A percentile compares a stretch with the other conserved stretches of the same genome.
These are phyloP conservation scores for Nidula microcarpa DNA, from an alignment of 768 basidiomycete species.

Conservation along the genomic window DNA sequence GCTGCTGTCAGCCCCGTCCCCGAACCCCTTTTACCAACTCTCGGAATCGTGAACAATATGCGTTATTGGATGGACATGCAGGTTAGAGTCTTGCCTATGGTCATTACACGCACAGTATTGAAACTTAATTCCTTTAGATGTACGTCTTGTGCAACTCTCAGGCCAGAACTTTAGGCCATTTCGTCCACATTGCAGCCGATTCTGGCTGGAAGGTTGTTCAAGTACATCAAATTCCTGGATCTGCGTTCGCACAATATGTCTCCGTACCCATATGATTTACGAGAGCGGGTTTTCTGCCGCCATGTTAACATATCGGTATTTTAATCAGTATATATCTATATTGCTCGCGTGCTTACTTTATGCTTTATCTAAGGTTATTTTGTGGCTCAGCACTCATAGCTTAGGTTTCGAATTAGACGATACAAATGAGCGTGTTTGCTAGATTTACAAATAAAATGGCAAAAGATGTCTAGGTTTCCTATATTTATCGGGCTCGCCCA, in stretches of 20 bases:
- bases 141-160: neutral
- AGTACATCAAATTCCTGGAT: neutral
- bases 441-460: too few species aligned
- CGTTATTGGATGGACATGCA: neutral
- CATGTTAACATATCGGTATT: too few species aligned
- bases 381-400: too few species aligned
- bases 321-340: too few species aligned
- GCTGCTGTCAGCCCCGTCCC: neutral
- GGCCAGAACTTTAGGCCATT: neutral
- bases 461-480: too few species aligned
- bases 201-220: neutral
- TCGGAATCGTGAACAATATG: neutral
- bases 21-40: neutral
- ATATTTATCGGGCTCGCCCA: too few species aligned
- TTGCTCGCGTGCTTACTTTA: too few species aligned
- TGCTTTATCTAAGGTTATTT: too few species aligned
- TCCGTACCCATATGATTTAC: neutral
- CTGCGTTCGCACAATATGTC: neutral
- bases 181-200: neutral
- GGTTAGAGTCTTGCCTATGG: neutral
- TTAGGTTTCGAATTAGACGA: too few species aligned
- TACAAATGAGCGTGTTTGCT: too few species aligned
- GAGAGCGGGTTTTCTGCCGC: too few species aligned
- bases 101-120: neutral
- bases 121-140: neutral